Percentiles rank a stretch among this genome's conserved stretches.
Evolutionary conservation across 2,329 filamentous ascomycete genomes (phyloP).

Genomic region (Biscogniauxia marginata): DNA sequence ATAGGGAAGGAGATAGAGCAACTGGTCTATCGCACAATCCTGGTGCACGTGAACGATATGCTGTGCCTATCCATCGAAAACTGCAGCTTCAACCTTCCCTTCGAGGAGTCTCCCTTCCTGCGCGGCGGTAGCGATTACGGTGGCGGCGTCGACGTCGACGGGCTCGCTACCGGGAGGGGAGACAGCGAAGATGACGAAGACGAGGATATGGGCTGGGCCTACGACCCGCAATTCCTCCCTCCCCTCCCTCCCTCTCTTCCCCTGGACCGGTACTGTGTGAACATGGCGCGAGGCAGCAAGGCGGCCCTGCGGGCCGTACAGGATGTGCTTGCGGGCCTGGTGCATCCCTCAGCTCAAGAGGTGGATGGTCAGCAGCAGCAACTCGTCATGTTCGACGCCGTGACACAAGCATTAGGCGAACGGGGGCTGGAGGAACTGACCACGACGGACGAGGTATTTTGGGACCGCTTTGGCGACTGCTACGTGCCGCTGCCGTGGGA

Average conservation of each 20-base stretch:
- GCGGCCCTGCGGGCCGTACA: slow-evolving; percentile 5
- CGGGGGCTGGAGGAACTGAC: slow-evolving; percentile 10
- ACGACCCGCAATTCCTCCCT: slow-evolving; percentile 29
- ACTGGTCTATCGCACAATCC: slow-evolving; percentile 21
- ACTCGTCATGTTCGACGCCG: slow-evolving; percentile 25
- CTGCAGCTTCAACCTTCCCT: slow-evolving; percentile 34
- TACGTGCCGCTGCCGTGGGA: slow-evolving; percentile 24
- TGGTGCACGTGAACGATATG: slow-evolving; percentile 27
- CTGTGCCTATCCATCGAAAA: slow-evolving; percentile 32
- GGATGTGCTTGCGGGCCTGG: slow-evolving; percentile 15
- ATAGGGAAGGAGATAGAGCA: not conserved
- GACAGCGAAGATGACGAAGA: slow-evolving; percentile 5
- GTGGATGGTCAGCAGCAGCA: slow-evolving; percentile 1
- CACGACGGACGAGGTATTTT: slow-evolving; percentile 11
- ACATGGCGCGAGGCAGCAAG: slow-evolving; percentile 14
- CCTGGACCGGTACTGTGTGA: slow-evolving; percentile 20
- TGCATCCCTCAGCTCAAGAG: slow-evolving; percentile 7
- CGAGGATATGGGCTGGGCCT: slow-evolving; percentile 27
- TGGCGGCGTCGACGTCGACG: slow-evolving; percentile 4
- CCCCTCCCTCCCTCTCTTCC: slow-evolving; percentile 17
- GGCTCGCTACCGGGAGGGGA: not conserved
- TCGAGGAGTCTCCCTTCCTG: slow-evolving; percentile 22
- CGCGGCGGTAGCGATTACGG: not conserved
- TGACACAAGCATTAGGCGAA: slow-evolving; percentile 11
- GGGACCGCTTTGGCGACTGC: slow-evolving; percentile 30